These are phyloP conservation scores for Dioszegia crocea DNA, from an alignment of 768 basidiomycete genomes.

Conservation along the genomic window DNA sequence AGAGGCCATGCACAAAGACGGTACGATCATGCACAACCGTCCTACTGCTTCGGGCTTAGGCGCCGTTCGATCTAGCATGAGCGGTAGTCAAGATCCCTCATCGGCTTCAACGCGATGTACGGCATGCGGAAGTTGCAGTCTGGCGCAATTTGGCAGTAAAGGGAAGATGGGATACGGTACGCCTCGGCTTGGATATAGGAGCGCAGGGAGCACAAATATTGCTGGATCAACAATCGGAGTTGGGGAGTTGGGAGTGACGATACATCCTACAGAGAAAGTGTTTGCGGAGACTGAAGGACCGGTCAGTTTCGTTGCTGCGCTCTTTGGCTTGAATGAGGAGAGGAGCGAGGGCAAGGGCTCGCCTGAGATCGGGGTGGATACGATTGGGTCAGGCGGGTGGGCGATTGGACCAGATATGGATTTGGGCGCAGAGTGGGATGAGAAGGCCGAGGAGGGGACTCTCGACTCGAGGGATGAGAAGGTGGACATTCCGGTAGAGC, in stretches of 20 bases:
- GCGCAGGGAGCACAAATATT: neutral
- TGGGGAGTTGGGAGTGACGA: neutral
- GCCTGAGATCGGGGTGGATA: constrained; percentile 2
- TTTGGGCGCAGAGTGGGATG: neutral
- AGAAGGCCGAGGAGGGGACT: neutral
- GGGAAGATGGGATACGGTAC: neutral
- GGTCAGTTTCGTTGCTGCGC: constrained; percentile 8
- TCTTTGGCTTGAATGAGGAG: constrained; percentile 10
- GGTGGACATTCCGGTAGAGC: neutral
- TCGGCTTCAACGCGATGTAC: neutral
- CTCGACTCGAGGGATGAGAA: neutral
- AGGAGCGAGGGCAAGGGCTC: neutral
- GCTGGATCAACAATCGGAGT: neutral
- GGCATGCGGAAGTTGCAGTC: neutral
- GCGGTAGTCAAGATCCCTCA: neutral
- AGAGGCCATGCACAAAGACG: neutral
- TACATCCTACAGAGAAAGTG: neutral
- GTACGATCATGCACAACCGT: no score
- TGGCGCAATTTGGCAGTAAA: neutral
- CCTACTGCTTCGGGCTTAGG: neutral
- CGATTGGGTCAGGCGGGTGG: neutral
- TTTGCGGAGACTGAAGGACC: neutral
- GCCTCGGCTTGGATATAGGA: neutral
- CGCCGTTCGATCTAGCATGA: neutral
- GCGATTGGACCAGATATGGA: neutral